Conservation (phyloP, 2,329 filamentous ascomycete genomes). For the Aspergillus ruber region DNA sequence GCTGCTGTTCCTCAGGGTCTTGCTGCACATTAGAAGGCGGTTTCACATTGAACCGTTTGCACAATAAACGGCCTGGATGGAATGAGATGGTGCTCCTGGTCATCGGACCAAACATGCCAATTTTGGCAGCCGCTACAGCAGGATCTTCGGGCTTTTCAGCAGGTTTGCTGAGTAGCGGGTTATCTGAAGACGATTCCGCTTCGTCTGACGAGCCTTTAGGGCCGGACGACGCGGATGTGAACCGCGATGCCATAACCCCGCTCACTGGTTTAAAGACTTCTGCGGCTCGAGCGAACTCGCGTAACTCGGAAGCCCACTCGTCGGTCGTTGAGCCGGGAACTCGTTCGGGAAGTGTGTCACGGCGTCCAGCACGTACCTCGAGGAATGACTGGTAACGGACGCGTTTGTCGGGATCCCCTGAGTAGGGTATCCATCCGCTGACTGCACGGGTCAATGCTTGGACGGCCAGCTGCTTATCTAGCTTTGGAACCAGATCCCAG, state of each 20-base stretch:
- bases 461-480: constrained; percentile 61
- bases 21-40: constrained; percentile 63
- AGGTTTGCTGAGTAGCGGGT: constrained; percentile 42
- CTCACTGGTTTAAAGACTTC: constrained; percentile 87
- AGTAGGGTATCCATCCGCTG: constrained; percentile 72
- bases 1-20: constrained; percentile 41
- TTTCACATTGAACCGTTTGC: constrained; percentile 88
- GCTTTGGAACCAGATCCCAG: constrained; percentile 53
- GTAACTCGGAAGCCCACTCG: constrained; percentile 73
- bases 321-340: constrained; percentile 50
- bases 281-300: constrained; percentile 68
- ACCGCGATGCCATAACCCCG: constrained; percentile 86
- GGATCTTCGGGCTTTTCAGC: constrained; percentile 61
- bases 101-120: constrained; percentile 90
- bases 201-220: constrained; percentile 35
- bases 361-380: constrained; percentile 64
- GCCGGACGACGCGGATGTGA: constrained; percentile 57
- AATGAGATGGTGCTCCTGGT: constrained; percentile 69
- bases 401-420: constrained; percentile 72
- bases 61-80: constrained; percentile 75
- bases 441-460: constrained; percentile 62
- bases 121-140: constrained; percentile 74
- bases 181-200: constrained; percentile 21
- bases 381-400: constrained; percentile 76
- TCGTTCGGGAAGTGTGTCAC: constrained; percentile 53